Conservation (phyloP, 179 eudicot species). For the Camellia oleifera region DNA sequence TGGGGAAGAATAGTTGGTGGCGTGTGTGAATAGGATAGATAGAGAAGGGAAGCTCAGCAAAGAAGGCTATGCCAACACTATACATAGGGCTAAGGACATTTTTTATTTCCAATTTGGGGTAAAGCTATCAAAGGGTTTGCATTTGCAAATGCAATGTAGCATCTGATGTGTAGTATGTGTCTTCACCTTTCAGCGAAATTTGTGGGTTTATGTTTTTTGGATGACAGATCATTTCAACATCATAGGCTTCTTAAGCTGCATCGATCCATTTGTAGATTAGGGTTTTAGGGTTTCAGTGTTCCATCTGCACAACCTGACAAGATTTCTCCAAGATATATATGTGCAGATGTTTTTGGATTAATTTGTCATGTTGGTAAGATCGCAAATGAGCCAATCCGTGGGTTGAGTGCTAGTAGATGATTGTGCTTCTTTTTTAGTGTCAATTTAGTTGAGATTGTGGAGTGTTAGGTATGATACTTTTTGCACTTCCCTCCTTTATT, state of each 20-base stretch:
- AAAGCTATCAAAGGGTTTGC: slow-evolving; percentile 8
- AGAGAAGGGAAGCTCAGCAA: slow-evolving; percentile 10
- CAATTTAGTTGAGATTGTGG: not conserved
- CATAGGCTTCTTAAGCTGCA: not conserved
- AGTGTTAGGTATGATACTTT: too few relatives aligned
- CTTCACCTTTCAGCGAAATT: slow-evolving; percentile 5
- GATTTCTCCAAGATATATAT: not conserved
- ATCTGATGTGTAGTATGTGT: not conserved
- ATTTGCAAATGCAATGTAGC: slow-evolving; percentile 12
- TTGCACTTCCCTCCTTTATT: too few relatives aligned
- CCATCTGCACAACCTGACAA: not conserved
- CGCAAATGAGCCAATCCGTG: too few relatives aligned
- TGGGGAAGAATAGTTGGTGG: not conserved
- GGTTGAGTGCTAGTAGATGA: too few relatives aligned
- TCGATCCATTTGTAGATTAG: not conserved
- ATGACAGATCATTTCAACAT: slow-evolving; percentile 10
- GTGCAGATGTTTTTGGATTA: not conserved
- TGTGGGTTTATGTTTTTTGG: slow-evolving; percentile 2
- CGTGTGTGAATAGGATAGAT: not conserved
- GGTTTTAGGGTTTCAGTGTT: slow-evolving; percentile 7
- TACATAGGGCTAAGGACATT: not conserved
- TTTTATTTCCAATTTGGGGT: slow-evolving; percentile 12
- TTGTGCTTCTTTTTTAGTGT: too few relatives aligned
- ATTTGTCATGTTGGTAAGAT: not conserved
- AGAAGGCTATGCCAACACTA: not conserved